A percentile compares a stretch with the other conserved stretches of the same genome.
These are phyloP conservation scores for Leccinellum rugosiceps DNA, from an alignment of 768 basidiomycete species.

Conservation along the genomic window DNA sequence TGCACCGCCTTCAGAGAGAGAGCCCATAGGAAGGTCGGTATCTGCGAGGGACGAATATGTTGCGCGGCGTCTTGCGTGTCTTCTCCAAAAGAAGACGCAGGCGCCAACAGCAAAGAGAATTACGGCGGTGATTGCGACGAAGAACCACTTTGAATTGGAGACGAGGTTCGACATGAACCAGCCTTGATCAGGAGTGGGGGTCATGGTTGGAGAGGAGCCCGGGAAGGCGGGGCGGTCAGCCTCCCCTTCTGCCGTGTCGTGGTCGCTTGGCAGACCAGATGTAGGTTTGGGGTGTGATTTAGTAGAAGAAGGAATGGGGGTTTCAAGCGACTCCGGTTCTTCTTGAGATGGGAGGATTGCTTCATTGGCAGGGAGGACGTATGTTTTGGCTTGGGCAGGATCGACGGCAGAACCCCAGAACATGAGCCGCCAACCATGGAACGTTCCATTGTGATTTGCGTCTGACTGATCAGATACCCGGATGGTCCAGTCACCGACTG, in stretches of 20 bases:
- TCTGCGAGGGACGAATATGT: constrained; percentile 60
- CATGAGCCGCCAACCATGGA: constrained; percentile 90
- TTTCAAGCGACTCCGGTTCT: constrained; percentile 38
- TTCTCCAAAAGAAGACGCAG: constrained; percentile 78
- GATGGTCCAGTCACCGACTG: constrained; percentile 88
- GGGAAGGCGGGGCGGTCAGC: constrained; percentile 73
- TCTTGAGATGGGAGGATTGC: constrained; percentile 47
- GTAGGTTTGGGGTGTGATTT: constrained; percentile 84
- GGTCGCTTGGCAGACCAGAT: constrained; percentile 81
- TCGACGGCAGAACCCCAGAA: constrained; percentile 91
- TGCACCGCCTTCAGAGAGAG: constrained; percentile 46
- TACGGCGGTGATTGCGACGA: constrained; percentile 78
- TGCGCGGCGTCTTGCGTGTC: constrained; percentile 41
- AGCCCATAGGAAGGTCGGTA: constrained; percentile 76
- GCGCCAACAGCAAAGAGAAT: constrained; percentile 66
- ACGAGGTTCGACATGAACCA: constrained; percentile 82
- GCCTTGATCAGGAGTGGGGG: constrained; percentile 70
- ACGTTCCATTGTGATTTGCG: constrained; percentile 54
- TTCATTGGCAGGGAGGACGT: constrained; percentile 54
- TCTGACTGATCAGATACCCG: constrained; percentile 77
- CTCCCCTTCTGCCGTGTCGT: constrained; percentile 76
- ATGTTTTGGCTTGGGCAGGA: constrained; percentile 58
- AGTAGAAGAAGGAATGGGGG: constrained; percentile 42
- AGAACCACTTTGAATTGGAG: constrained; percentile 84
- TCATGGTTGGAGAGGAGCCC: constrained; percentile 34